Base-by-base conservation (phyloP, 345 rosid genomes). In the Linum lewisii region DNA sequence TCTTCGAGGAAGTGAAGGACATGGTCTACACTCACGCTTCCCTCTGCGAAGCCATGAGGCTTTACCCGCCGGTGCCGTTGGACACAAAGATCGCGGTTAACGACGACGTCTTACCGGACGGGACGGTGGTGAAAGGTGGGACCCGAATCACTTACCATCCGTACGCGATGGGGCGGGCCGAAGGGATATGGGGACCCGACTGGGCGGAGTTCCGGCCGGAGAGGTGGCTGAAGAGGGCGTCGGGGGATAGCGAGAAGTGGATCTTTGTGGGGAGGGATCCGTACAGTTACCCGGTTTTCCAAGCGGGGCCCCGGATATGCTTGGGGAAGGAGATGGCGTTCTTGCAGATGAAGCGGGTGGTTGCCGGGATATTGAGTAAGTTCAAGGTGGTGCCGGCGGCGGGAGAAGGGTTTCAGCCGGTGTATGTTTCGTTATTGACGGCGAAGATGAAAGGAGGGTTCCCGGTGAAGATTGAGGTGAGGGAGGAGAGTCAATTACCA, bases 61-160 rank as follows among this genome's bases (percentile, higher is more conserved):
- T 82, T 15, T 84, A 80, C 51, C 90, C 83, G 23, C 87, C 85
- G n/a, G 87, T 82, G 2, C 83, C 86, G 0, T n/a, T 54, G 36
- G 84, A 79, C 24, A 19, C 64, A 11, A 81, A 79, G 61, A 24
- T 52, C 15, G 84, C 84, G 11, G 8, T 25, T 1, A 5, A n/a
- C 3, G 72, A 68, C 50, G 85, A 83, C 22, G 70, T 76, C 7
- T 65, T 76, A 67, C 77, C 81, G 0, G 88, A 83, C 58, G 88
- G 83, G 24, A 83, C 78, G 5, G n/a, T 7, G 25, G 75, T 84
- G 24, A 76, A 37, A 74, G 81, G 75, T 58, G 90, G 83, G 2
- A 66, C 22, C 16, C 16, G 57, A 24, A 73, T 77, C 2, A 25
- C 42, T 23, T 84, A 81, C 62, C 81, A 72, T 63, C 79, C 82